phyloP scores from a whole-genome alignment of 2,329 filamentous ascomycete genomes.

The Penicillium sp. region DNA sequence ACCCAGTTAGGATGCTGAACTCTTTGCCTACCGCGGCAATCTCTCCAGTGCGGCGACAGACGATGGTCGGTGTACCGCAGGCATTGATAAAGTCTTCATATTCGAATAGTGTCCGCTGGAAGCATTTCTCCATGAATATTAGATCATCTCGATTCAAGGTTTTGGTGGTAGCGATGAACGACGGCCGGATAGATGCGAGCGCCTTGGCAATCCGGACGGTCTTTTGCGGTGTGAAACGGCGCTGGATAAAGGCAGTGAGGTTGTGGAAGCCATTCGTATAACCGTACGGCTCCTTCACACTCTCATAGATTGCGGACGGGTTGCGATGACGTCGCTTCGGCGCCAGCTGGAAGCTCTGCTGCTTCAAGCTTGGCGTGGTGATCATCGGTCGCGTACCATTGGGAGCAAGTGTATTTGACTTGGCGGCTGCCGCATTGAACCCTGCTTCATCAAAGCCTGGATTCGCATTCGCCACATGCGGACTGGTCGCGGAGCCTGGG shows the following conservation, averaged over 20 bases:
- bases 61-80: slow-evolving; percentile 83
- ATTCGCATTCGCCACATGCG: slow-evolving; percentile 40
- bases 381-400: slow-evolving; percentile 38
- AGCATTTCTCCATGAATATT: slow-evolving; percentile 96
- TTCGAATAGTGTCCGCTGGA: slow-evolving; percentile 86
- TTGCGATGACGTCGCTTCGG: slow-evolving; percentile 58
- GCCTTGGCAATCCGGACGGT: slow-evolving; percentile 79
- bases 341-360: slow-evolving; percentile 35
- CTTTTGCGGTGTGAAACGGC: slow-evolving; percentile 71
- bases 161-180: slow-evolving; percentile 85
- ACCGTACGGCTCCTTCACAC: slow-evolving; percentile 83
- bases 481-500: slow-evolving; percentile 55
- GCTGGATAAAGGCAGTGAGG: slow-evolving; percentile 72
- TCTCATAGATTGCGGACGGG: slow-evolving; percentile 80
- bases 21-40: slow-evolving; percentile 95
- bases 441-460: slow-evolving; percentile 40
- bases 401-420: slow-evolving; percentile 28
- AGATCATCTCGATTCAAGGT: slow-evolving; percentile 85
- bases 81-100: slow-evolving; percentile 90
- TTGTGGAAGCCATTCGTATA: slow-evolving; percentile 89
- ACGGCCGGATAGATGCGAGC: slow-evolving; percentile 82
- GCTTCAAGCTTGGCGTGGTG: slow-evolving; percentile 43
- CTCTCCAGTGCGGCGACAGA: slow-evolving; percentile 87
- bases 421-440: slow-evolving; percentile 25
- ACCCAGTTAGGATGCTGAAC: slow-evolving; percentile 91